Conservation (phyloP, 495 filamentous ascomycete species). For the Aspergillus ellipticus region DNA sequence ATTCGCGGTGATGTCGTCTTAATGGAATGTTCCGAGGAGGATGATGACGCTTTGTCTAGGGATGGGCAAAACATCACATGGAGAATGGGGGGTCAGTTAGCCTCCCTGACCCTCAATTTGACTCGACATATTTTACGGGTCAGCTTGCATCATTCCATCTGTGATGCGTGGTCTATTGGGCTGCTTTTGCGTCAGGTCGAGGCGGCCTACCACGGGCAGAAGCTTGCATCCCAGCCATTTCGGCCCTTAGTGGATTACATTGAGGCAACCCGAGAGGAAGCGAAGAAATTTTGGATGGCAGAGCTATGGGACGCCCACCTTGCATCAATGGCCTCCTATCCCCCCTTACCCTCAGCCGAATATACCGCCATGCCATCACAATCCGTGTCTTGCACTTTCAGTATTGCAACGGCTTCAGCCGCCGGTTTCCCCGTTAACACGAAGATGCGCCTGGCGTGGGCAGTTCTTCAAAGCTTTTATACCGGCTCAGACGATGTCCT, state of each 20-base stretch:
- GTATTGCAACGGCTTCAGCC: background rate
- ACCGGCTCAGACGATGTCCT: conserved; percentile 1
- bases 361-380: background rate
- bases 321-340: conserved; percentile 1
- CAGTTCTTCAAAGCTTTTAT: conserved; percentile 2
- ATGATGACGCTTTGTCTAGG: conserved; percentile 1
- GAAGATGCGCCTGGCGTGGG: conserved; percentile 9
- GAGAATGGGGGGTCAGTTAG: conserved; percentile 9
- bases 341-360: conserved; percentile 1
- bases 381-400: background rate
- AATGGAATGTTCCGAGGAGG: conserved; percentile 1
- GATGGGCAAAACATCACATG: background rate
- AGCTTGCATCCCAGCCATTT: conserved; percentile 9
- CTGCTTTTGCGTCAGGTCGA: conserved; percentile 11
- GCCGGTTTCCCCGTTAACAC: conserved; percentile 2
- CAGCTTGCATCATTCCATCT: conserved; percentile 18
- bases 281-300: conserved; percentile 8
- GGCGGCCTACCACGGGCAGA: conserved; percentile 10
- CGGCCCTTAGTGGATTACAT: conserved; percentile 18
- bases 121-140: background rate
- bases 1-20: conserved; percentile 32
- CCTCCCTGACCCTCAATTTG: conserved; percentile 5
- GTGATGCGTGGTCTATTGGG: conserved; percentile 16
- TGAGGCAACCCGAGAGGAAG: background rate
- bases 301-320: conserved; percentile 3